Conservation (phyloP, 768 basidiomycete genomes). For the Sarcomyxa edulis region DNA sequence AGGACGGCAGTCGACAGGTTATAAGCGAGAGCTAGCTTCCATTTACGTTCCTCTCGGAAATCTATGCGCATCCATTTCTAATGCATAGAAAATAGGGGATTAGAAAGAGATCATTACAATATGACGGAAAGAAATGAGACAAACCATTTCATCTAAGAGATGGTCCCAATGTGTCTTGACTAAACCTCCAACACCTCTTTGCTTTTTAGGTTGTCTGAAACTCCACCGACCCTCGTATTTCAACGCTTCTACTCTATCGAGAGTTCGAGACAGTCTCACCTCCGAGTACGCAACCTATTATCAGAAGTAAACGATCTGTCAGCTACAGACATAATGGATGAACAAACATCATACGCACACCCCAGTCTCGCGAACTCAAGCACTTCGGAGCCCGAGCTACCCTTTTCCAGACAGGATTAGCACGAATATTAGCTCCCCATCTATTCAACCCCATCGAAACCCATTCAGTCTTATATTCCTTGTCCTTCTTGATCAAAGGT, state of each 20-base stretch:
- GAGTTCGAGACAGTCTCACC: slow-evolving; percentile 67
- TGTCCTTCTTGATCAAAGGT: slow-evolving; percentile 41
- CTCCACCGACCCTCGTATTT: slow-evolving; percentile 84
- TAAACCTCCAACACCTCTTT: slow-evolving; percentile 69
- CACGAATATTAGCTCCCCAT: slow-evolving; percentile 71
- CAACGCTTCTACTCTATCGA: slow-evolving; percentile 81
- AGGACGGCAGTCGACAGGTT: slow-evolving; percentile 77
- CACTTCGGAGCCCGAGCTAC: slow-evolving; percentile 72
- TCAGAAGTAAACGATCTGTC: slow-evolving; percentile 5
- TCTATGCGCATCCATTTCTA: slow-evolving; percentile 97
- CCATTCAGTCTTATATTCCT: slow-evolving; percentile 49
- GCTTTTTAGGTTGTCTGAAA: slow-evolving; percentile 93
- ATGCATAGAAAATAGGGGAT: slow-evolving; percentile 4
- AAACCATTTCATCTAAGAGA: slow-evolving; percentile 92
- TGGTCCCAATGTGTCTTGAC: slow-evolving; percentile 93
- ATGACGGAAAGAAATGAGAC: slow-evolving; percentile 16
- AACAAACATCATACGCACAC: slow-evolving; percentile 51
- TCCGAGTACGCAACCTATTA: slow-evolving; percentile 74
- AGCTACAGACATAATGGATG: background rate
- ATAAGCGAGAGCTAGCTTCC: slow-evolving; percentile 86
- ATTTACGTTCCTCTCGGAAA: slow-evolving; percentile 89
- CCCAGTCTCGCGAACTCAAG: slow-evolving; percentile 77
- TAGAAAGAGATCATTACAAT: background rate
- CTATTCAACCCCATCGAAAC: slow-evolving; percentile 57
- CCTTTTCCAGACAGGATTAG: slow-evolving; percentile 73